These are phyloP conservation scores for Sanghuangporus weigelae DNA, from an alignment of 1,284 basidiomycete species.

Conservation along the genomic window DNA sequence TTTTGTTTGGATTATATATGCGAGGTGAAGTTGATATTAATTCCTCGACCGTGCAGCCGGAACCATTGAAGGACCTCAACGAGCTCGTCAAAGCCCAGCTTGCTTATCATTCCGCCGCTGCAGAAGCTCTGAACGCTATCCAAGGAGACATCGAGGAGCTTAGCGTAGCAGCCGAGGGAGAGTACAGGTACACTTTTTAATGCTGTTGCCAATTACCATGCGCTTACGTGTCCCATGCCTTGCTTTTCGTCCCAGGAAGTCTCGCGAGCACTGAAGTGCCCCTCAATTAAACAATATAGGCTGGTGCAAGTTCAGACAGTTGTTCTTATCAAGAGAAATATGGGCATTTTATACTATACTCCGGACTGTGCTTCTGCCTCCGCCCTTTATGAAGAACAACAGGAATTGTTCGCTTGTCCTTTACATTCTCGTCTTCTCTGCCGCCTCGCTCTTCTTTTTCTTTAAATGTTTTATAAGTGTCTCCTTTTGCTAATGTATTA, in stretches of 20 bases:
- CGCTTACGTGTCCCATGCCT: constrained; percentile 1
- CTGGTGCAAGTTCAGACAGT: background rate
- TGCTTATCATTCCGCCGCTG: constrained; percentile 78
- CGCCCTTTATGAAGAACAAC: background rate
- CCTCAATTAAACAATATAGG: constrained; percentile 20
- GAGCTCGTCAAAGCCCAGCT: constrained; percentile 92
- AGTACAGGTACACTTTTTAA: constrained; percentile 65
- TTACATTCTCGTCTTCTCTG: background rate
- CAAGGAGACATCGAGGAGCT: constrained; percentile 91
- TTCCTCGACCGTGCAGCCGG: constrained; percentile 54
- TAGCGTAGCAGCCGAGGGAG: constrained; percentile 84
- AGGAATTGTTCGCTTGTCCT: background rate
- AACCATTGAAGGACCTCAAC: constrained; percentile 91
- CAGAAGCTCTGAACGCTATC: constrained; percentile 76
- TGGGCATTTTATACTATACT: background rate
- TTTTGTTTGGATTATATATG: background rate
- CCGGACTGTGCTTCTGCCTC: background rate
- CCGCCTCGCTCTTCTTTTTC: background rate
- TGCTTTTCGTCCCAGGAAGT: constrained; percentile 47
- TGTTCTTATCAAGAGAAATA: background rate
- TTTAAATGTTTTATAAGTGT: background rate
- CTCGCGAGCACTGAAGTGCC: constrained; percentile 67
- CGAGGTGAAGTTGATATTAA: background rate
- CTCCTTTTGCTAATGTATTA: background rate
- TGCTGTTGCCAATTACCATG: background rate